Conservation (phyloP, 78 protist species). For the Guillardia theta region DNA sequence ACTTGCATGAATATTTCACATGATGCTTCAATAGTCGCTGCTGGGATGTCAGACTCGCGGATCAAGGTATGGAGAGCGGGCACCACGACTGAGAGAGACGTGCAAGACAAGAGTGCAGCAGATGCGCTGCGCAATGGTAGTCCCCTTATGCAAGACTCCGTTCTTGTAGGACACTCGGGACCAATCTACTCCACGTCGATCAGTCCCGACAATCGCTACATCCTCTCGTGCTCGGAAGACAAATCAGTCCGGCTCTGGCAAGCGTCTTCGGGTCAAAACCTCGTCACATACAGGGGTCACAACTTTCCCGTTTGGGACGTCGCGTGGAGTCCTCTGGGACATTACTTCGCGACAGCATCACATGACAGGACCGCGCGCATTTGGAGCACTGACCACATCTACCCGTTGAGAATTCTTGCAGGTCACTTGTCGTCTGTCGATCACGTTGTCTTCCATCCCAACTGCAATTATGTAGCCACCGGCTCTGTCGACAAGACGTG, state of each 20-base stretch:
- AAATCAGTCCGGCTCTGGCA: not conserved
- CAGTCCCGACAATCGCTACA: conserved; percentile 53
- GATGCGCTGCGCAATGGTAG: too few relatives aligned
- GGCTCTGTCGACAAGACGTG: not conserved
- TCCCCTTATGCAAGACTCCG: too few relatives aligned
- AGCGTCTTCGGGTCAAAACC: too few relatives aligned
- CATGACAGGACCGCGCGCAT: conserved; percentile 88
- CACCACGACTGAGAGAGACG: too few relatives aligned
- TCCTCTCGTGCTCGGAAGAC: not conserved
- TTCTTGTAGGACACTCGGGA: conserved; percentile 74
- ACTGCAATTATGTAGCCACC: conserved; percentile 82
- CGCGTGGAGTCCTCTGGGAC: not conserved
- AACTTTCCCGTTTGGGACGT: conserved; percentile 79
- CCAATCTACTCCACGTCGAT: conserved; percentile 70
- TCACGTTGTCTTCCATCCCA: conserved; percentile 89
- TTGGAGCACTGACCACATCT: conserved; percentile 54
- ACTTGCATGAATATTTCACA: not conserved
- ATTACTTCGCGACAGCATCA: conserved; percentile 86
- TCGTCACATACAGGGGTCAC: conserved; percentile 86
- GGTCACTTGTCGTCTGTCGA: conserved; percentile 89
- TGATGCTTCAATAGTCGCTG: not conserved
- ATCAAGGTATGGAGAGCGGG: not conserved
- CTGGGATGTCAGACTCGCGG: not conserved
- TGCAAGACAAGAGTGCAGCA: too few relatives aligned
- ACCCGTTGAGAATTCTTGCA: conserved; percentile 77